Base-by-base conservation (phyloP, 257 asterid species). In the Agastache rugosa region DNA sequence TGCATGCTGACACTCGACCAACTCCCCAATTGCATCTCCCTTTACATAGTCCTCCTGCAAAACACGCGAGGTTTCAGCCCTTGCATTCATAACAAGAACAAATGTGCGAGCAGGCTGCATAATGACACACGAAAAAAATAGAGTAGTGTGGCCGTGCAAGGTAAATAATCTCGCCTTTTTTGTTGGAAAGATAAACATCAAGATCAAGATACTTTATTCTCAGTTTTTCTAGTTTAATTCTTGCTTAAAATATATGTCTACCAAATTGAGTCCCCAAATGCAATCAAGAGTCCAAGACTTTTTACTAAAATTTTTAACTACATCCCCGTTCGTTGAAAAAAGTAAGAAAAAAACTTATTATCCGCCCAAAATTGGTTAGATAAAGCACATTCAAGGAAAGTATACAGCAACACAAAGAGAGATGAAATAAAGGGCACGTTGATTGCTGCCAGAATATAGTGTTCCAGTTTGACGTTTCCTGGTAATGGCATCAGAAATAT, bases 21-120 rank as follows among this genome's bases (percentile, higher is more conserved):
- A 73, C 82, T 80, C 83, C 77, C 96, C 99, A 0, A 87, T 75
- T 78, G 85, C 90, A 67, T 92, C 97, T 29, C 90, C 98, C 2
- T n/a, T 25, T 5, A 7, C 78, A 45, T 84, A 94, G 65, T 94
- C 98, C 73, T 90, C 99, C 99, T 94, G 91, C 78, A 81, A 67
- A 75, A 44, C 8, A 54, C 8, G 35, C 11, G 20, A 11, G 17
- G 20, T 48, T 60, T 75, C 39, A 69, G 63, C 61, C 51, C 8
- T 37, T 48, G 39, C 34, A 14, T 63, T 60, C 3, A 16, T 16
- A 41, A 23, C 12, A n/a, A 6, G 27, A 22, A 56, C 53, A 14
- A 20, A 10, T 3, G n/a, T 11, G 6, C 9, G 27, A 27, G 29
- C 65, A 19, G 25, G 15, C 47, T 41, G 20, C 29, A 3, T 10